Base-by-base conservation (phyloP, 2,329 filamentous ascomycete genomes). In the Calonectria pauciramosa region DNA sequence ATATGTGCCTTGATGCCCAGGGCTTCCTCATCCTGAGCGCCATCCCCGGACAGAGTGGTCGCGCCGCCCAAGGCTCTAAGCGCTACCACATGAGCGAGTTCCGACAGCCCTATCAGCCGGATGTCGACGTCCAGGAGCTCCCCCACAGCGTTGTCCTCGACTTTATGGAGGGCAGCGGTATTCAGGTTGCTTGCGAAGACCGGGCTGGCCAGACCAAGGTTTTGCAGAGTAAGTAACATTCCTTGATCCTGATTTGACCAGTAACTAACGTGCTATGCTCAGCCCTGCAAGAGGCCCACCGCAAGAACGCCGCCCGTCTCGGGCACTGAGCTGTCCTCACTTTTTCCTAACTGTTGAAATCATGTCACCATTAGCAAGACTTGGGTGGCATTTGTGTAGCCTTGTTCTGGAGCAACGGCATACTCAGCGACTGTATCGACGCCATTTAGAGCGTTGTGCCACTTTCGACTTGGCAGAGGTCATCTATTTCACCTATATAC, bases 71-170 rank as follows among this genome's bases (percentile, higher is more conserved):
- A 41, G 87, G 87, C 30, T 85, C 93, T 71, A 96, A 96, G 86
- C 92, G 94, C 74, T 99, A 95, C 84, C 95, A 98, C 82, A 89
- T 99, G 72, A 93, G 91, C 78, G 95, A 98, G 75, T 97, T 99
- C 87, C 91, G 91, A 77, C 86, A 88, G 51, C 96, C 96, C 0
- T 95, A 93, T 79, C 89, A 94, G 20, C 97, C 97, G 0, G 96
- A 99, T 83, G 93, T 97, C 74, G 97, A 99, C 82, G 89, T 95
- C 78, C 94, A 98, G 86, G 97, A 99, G 86, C 89, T 99, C 68
- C 96, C 96, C 3, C 95, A 98, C 86, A 98, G 96, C 81, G 91
- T 93, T 5, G 88, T 91, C 10, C 84, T 93, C 59, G 90, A 93
- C 78, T 90, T 93, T 75, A 79, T 92, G 23, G 90, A 91, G 66